These are phyloP conservation scores for Starmerella bombicola DNA, from an alignment of 805 yeast species.

Conservation along the genomic window DNA sequence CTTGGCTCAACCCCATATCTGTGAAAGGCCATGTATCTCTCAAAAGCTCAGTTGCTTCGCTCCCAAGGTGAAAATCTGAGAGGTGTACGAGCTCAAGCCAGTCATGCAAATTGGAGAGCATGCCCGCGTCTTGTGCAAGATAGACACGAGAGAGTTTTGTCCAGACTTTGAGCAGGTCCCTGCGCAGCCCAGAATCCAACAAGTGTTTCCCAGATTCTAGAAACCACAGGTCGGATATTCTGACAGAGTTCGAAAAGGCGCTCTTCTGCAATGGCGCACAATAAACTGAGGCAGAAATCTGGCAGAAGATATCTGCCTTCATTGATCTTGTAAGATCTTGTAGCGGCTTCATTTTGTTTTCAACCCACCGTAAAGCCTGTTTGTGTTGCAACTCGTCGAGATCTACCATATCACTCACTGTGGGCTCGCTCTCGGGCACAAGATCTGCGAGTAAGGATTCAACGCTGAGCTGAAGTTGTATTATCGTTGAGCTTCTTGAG, in stretches of 20 bases:
- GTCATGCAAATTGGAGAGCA: constrained; percentile 8
- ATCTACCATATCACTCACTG: neutral
- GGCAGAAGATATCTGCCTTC: neutral
- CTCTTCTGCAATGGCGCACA: neutral
- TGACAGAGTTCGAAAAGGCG: neutral
- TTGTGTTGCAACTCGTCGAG: neutral
- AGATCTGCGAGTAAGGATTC: neutral
- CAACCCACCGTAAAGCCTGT: too few species aligned
- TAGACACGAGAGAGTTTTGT: constrained; percentile 10
- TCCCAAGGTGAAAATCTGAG: neutral
- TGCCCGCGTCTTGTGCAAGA: constrained; percentile 20
- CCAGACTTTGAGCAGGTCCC: constrained; percentile 11
- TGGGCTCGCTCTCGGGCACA: neutral
- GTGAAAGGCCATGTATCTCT: constrained; percentile 4
- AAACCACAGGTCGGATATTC: neutral
- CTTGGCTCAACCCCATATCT: neutral
- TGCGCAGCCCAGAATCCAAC: constrained; percentile 9
- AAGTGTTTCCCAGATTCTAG: constrained; percentile 1
- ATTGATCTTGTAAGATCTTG: too few species aligned
- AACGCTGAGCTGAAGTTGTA: neutral
- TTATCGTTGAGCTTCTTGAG: neutral
- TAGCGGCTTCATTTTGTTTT: too few species aligned
- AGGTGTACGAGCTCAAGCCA: neutral
- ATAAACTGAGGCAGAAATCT: neutral
- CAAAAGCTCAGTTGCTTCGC: neutral